Percentiles rank a stretch among this genome's conserved stretches.
Conservation (phyloP, 768 basidiomycete species). For the Collybia mongolica region DNA sequence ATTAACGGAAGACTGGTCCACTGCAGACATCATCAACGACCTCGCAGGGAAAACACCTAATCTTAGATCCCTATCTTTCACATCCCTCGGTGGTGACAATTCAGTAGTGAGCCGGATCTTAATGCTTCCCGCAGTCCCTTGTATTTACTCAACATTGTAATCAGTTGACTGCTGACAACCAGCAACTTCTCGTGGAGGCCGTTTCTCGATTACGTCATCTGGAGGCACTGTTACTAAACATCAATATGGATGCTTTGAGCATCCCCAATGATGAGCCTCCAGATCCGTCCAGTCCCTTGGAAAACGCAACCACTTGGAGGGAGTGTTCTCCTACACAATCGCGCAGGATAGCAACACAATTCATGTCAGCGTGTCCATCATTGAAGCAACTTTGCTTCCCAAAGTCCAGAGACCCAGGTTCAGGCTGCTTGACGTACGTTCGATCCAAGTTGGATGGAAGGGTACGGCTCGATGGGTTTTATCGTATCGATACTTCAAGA, state of each 20-base stretch:
- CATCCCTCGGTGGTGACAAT: too few species aligned
- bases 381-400: slow-evolving; percentile 1
- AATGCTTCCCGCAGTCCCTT: too few species aligned
- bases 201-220: not conserved
- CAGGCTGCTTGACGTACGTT: slow-evolving; percentile 1
- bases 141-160: too few species aligned
- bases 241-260: not conserved
- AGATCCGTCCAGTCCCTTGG: not conserved
- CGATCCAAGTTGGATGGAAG: not conserved
- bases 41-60: not conserved
- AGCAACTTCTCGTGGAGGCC: not conserved
- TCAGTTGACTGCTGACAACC: too few species aligned
- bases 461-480: slow-evolving; percentile 3
- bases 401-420: not conserved
- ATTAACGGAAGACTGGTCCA: too few species aligned
- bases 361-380: not conserved
- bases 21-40: not conserved
- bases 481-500: not conserved
- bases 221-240: not conserved
- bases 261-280: not conserved
- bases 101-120: too few species aligned
- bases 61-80: too few species aligned
- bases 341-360: not conserved
- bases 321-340: not conserved
- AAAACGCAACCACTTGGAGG: not conserved